phyloP scores from a whole-genome alignment of 768 basidiomycete genomes.

The Basidioascus undulatus region DNA sequence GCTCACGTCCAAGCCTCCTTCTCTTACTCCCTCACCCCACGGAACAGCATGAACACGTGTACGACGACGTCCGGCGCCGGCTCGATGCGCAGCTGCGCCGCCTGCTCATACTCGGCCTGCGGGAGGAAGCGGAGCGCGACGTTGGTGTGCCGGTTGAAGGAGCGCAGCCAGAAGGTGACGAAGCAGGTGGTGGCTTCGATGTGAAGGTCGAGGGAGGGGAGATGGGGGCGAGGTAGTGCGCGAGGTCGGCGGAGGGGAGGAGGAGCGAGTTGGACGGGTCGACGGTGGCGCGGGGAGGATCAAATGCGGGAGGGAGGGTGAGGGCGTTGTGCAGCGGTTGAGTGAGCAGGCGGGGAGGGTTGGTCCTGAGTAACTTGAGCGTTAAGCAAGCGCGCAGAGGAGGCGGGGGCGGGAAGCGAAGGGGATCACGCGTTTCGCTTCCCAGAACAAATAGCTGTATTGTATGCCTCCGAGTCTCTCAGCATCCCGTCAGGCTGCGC shows the following conservation, averaged over 20 bases:
- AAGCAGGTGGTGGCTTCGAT: constrained; percentile 26
- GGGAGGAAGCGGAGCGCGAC: constrained; percentile 27
- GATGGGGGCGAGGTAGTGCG: constrained; percentile 20
- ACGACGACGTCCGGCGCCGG: constrained; percentile 25
- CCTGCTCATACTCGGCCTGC: constrained; percentile 22
- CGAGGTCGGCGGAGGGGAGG: constrained; percentile 15
- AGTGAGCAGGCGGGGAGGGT: no score
- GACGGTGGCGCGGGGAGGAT: constrained; percentile 2
- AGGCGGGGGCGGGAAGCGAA: no score
- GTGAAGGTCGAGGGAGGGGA: constrained; percentile 20
- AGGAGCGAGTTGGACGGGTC: constrained; percentile 15
- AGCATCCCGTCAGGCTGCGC: no score
- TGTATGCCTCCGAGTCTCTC: no score
- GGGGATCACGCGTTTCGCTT: no score
- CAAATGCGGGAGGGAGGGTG: neutral
- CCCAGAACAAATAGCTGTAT: no score
- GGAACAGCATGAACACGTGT: constrained; percentile 28
- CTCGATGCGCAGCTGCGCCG: constrained; percentile 20
- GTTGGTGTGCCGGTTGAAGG: constrained; percentile 21
- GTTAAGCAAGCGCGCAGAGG: no score
- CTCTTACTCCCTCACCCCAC: constrained; percentile 17
- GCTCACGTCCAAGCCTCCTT: constrained; percentile 16
- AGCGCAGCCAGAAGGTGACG: constrained; percentile 29
- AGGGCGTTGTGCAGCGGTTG: no score
- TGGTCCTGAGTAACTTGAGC: no score